Base-by-base conservation (phyloP, 1,139 yeast species). In the Pichia sp. region DNA sequence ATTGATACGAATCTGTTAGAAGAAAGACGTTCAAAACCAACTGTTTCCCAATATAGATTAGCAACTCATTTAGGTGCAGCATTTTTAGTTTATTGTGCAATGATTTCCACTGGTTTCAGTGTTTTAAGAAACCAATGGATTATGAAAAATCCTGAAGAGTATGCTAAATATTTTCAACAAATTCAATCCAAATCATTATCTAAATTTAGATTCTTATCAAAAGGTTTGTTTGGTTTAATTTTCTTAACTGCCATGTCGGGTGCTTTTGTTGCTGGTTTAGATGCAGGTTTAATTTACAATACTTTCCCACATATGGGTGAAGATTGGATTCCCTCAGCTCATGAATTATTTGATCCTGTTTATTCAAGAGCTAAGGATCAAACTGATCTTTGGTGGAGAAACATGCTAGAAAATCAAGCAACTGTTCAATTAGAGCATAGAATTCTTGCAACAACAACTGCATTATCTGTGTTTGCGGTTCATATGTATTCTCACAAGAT, bases 241-340 rank as follows among this genome's bases (percentile, higher is more conserved):
- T 89, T 86, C 55, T 48, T 83, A 33, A 91, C 98, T 20, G 95
- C 96, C 19, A 81, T 91, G 93, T 76, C 95, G 21, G 98, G 98
- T 46, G 97, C 96, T 16, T 79, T 93, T 74, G 98, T 93, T 37
- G 98, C 99, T 15, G 98, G 98, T 7, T 70, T 93, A 45, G 98
- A 93, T 64, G 98, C 99, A 4, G 98, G 98, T 37, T 71, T 89
- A 61, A 88, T 93, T 52, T 93, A 91, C 65, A 91, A 93, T 62
- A 82, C 94, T 5, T 93, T 89, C 74, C 98, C 99, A 23, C 86
- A 81, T 55, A 93, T 93, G 98, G 97, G 97, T 37, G 78, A 83
- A 43, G 76, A 76, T 34, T 73, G 74, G 65, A 54, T 85, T 28
- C 98, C 99, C 13, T 74, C 82, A 18, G 61, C 60, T 20, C 64